Evolutionary conservation across 1,139 yeast species (phyloP).

Genomic region (Candida sanyaensis): DNA sequence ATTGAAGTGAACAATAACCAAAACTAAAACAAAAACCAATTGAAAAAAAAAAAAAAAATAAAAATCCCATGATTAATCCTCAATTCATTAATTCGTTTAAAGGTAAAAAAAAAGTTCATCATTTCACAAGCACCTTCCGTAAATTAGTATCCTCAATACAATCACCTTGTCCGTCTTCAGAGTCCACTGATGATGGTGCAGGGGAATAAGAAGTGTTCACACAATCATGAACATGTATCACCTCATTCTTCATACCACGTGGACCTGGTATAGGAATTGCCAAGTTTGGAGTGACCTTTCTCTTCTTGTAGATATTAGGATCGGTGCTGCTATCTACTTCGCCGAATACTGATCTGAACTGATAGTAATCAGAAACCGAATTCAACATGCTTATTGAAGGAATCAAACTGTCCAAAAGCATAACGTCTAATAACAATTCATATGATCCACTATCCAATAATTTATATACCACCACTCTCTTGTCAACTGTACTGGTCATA

Average conservation of each 20-base stretch:
- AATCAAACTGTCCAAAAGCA: slow-evolving; percentile 14
- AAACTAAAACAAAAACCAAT: too few species aligned
- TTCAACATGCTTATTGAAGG: slow-evolving; percentile 14
- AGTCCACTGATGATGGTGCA: neutral
- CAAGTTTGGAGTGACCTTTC: slow-evolving; percentile 6
- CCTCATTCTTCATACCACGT: neutral
- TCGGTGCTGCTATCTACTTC: neutral
- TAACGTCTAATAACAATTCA: slow-evolving; percentile 15
- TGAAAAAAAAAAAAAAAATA: too few species aligned
- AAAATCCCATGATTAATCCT: neutral
- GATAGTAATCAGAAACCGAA: neutral
- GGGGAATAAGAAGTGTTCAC: neutral
- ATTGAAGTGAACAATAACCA: too few species aligned
- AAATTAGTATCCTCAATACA: neutral
- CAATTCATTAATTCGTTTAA: too few species aligned
- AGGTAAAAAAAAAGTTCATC: neutral
- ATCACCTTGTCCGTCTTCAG: neutral
- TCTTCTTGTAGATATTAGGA: slow-evolving; percentile 4
- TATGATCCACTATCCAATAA: slow-evolving; percentile 22
- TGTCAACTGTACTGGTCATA: slow-evolving; percentile 26
- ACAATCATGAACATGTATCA: neutral
- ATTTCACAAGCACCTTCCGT: neutral
- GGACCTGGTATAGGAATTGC: neutral
- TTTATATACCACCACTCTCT: slow-evolving; percentile 24
- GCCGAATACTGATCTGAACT: slow-evolving; percentile 4